Base-by-base conservation (phyloP, 2,329 filamentous ascomycete species). In the Fusarium sp. region DNA sequence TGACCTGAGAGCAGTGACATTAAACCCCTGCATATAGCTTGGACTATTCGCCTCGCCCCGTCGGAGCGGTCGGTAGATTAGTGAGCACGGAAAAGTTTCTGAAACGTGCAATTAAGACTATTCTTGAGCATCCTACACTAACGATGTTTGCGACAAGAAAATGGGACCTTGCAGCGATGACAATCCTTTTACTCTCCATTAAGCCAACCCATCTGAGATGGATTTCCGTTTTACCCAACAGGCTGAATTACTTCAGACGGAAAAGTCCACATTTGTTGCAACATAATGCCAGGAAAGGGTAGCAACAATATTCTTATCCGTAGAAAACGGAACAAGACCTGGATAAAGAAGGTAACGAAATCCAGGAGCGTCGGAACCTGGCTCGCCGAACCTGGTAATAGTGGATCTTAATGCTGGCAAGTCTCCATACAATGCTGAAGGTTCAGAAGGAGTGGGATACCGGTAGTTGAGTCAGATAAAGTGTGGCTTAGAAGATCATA, bases 291-390 rank as follows among this genome's bases (percentile, higher is more conserved):
- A 55, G 7, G 18, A 31, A 38, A 48, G 18, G 18, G 42, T 49
- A 35, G 31, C 22, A 24, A 15, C 28, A 42, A 38, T n/a, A 38
- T 28, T 45, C 57, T 69, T 69, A 56, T 63, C 65, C 42, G 66
- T 56, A 45, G 20, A 26, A 49, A 36, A 44, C 66, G 66, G 66
- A 69, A 45, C 22, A 33, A 44, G 18, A 20, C 39, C 49, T 45
- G 14, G 35, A 68, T 62, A n/a, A 35, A 64, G 66, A 63, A 69
- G 57, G 65, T 68, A 31, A 18, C 15, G 41, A 20, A 36, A 61
- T 52, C 36, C 33, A 62, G 58, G 44, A 61, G n/a, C 6, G n/a
- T 62, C 64, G 65, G 66, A 69, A 22, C 33, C 24, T 54, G 52
- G 31, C 26, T 47, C 39, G 41, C 66, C 63, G 63, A 44, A 51